These are phyloP conservation scores for Laguncularia racemosa DNA, from an alignment of 345 rosid genomes.

Conservation along the genomic window DNA sequence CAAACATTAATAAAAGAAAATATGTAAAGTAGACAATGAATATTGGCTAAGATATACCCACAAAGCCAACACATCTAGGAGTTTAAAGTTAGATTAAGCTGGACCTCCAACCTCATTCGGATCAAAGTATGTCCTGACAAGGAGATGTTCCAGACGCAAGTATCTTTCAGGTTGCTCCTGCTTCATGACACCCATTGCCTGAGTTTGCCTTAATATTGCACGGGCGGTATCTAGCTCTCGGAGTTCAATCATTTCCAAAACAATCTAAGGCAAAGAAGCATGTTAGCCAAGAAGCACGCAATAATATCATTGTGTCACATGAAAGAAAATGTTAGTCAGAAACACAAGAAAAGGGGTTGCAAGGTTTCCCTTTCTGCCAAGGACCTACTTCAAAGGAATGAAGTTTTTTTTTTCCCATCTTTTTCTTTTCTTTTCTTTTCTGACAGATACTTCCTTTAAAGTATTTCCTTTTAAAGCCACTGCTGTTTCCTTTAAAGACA, in stretches of 20 bases:
- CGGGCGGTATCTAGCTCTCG: slow-evolving; percentile 95
- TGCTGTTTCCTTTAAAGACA: too few relatives aligned
- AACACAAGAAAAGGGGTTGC: too few relatives aligned
- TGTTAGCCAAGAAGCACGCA: neutral
- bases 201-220: slow-evolving; percentile 92
- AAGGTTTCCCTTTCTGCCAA: too few relatives aligned
- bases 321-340: too few relatives aligned
- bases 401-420: too few relatives aligned
- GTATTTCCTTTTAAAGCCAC: too few relatives aligned
- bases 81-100: neutral
- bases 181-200: slow-evolving; percentile 99
- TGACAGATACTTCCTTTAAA: too few relatives aligned
- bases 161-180: slow-evolving; percentile 99
- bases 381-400: too few relatives aligned
- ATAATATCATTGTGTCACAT: too few relatives aligned
- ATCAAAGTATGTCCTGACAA: slow-evolving; percentile 92
- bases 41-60: neutral
- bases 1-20: too few relatives aligned
- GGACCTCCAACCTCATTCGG: slow-evolving; percentile 71
- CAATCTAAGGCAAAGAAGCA: slow-evolving; percentile 47
- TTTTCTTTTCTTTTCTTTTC: too few relatives aligned
- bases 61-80: neutral
- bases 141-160: slow-evolving; percentile 87
- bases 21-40: too few relatives aligned
- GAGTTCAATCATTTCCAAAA: slow-evolving; percentile 93